These are phyloP conservation scores for Calonectria hongkongensis DNA, from an alignment of 2,329 filamentous ascomycete species.

Conservation along the genomic window DNA sequence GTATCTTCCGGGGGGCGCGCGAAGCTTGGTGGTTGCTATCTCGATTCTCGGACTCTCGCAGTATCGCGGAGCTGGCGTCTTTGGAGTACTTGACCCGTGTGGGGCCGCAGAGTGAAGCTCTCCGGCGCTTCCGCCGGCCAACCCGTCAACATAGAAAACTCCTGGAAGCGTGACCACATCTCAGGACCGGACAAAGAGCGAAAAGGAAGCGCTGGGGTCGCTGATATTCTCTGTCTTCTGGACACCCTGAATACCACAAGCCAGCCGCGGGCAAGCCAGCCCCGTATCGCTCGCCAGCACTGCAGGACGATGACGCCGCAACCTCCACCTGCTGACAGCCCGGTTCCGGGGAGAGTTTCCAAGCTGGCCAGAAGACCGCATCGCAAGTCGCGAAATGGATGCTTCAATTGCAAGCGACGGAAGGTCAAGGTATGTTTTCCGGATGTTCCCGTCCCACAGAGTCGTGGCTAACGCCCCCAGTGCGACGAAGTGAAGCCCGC, in stretches of 20 bases:
- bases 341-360: constrained; percentile 51
- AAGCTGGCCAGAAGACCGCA: constrained; percentile 56
- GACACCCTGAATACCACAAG: background rate
- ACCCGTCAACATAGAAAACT: constrained; percentile 48
- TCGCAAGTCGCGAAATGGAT: constrained; percentile 57
- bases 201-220: constrained; percentile 17
- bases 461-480: constrained; percentile 42
- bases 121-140: constrained; percentile 53
- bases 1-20: constrained; percentile 32
- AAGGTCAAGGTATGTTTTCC: constrained; percentile 56
- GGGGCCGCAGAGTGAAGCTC: constrained; percentile 48
- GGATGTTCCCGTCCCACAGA: constrained; percentile 6
- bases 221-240: constrained; percentile 11
- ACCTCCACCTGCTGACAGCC: constrained; percentile 48
- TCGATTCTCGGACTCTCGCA: constrained; percentile 30
- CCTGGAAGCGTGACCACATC: constrained; percentile 44
- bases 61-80: constrained; percentile 21
- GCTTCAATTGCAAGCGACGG: constrained; percentile 57
- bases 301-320: constrained; percentile 51
- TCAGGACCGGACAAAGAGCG: constrained; percentile 41
- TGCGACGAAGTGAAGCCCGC: constrained; percentile 58
- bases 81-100: constrained; percentile 42
- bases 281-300: constrained; percentile 10
- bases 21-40: constrained; percentile 32
- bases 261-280: constrained; percentile 23